Percentiles rank a stretch among this genome's conserved stretches.
Evolutionary conservation across 2,329 filamentous ascomycete species (phyloP).

Genomic region (Ascomycota sp.): DNA sequence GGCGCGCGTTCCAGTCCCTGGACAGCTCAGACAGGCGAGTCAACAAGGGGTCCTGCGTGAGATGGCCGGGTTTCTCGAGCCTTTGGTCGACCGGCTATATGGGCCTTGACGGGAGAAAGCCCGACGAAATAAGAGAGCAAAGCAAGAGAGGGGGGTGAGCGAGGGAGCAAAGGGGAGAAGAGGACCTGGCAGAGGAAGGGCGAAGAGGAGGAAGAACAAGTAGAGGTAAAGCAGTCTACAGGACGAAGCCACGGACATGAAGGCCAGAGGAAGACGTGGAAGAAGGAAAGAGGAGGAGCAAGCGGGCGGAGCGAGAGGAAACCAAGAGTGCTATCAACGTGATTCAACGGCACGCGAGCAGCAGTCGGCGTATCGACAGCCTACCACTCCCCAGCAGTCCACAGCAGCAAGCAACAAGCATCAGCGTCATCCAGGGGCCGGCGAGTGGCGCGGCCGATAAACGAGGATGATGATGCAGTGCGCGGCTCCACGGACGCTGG

Average conservation of each 20-base stretch:
- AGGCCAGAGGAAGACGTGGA: no score
- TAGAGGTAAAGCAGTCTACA: no score
- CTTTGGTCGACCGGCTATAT: neutral
- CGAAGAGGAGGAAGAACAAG: no score
- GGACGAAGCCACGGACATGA: no score
- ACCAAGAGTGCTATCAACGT: neutral
- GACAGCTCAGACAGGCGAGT: neutral
- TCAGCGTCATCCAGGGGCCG: no score
- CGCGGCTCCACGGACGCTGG: neutral
- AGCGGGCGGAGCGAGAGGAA: neutral
- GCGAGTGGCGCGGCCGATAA: neutral
- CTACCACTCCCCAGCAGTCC: no score
- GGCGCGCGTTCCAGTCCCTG: constrained; percentile 1
- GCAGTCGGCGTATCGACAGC: no score
- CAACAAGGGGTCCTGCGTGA: constrained; percentile 1
- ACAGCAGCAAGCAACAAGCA: no score
- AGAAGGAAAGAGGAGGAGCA: neutral
- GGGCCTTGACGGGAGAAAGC: neutral
- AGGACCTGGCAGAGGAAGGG: neutral
- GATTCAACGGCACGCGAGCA: no score
- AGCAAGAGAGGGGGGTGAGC: neutral
- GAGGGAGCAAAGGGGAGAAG: neutral
- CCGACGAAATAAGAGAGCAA: no score
- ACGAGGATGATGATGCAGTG: neutral
- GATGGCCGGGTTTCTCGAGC: neutral